Conservation (phyloP, 768 basidiomycete genomes). For the Macrolepiota fuliginosa region DNA sequence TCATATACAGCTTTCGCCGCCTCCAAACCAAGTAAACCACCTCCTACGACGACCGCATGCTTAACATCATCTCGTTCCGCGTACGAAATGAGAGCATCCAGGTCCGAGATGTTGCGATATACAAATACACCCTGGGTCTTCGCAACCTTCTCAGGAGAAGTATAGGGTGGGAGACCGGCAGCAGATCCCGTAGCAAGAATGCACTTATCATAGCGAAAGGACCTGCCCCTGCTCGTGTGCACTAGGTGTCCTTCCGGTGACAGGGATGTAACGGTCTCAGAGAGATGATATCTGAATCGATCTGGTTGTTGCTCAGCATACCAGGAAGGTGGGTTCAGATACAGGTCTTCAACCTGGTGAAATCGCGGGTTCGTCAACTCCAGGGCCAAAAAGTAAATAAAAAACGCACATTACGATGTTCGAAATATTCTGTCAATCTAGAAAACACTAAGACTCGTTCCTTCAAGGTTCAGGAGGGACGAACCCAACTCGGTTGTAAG, state of each 20-base stretch:
- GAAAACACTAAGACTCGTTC: not conserved
- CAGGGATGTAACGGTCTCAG: slow-evolving; percentile 44
- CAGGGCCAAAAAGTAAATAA: not conserved
- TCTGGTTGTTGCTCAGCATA: slow-evolving; percentile 56
- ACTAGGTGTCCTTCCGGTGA: slow-evolving; percentile 39
- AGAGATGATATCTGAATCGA: slow-evolving; percentile 49
- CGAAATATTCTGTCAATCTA: slow-evolving; percentile 56
- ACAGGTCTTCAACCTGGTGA: slow-evolving; percentile 51
- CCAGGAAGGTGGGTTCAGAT: slow-evolving; percentile 56
- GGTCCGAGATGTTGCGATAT: slow-evolving; percentile 69
- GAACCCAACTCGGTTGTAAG: slow-evolving; percentile 54
- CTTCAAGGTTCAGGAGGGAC: slow-evolving; percentile 16
- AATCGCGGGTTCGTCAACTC: not conserved
- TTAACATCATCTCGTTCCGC: slow-evolving; percentile 43
- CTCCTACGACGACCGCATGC: slow-evolving; percentile 59
- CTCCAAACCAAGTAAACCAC: slow-evolving; percentile 70
- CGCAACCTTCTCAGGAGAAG: slow-evolving; percentile 35
- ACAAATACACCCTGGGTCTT: slow-evolving; percentile 60
- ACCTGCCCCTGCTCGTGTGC: slow-evolving; percentile 41
- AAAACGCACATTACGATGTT: slow-evolving; percentile 43
- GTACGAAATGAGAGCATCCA: slow-evolving; percentile 62
- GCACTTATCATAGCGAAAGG: slow-evolving; percentile 56
- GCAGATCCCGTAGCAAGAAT: slow-evolving; percentile 70
- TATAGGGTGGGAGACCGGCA: slow-evolving; percentile 60
- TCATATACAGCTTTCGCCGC: slow-evolving; percentile 74